Percentiles rank a stretch among this genome's conserved stretches.
These are phyloP conservation scores for Mycena sanguinolenta DNA, from an alignment of 768 basidiomycete genomes.

Conservation along the genomic window DNA sequence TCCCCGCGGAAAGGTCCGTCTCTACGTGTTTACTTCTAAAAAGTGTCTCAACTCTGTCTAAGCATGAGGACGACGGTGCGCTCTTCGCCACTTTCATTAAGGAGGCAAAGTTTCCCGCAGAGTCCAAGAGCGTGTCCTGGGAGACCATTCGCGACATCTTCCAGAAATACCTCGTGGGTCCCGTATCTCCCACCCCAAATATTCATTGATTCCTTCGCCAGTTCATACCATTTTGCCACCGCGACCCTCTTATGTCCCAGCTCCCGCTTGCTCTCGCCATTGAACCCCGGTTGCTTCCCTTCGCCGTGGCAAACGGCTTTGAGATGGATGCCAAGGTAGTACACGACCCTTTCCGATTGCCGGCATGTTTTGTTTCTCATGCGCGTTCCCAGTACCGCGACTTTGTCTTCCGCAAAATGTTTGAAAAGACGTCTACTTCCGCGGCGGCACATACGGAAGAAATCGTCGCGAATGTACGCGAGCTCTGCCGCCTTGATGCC, in stretches of 20 bases:
- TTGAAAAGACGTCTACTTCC: slow-evolving; percentile 67
- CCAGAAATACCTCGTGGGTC: slow-evolving; percentile 75
- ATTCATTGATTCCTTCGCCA: slow-evolving; percentile 45
- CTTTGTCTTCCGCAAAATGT: slow-evolving; percentile 91
- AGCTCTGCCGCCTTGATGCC: slow-evolving; percentile 77
- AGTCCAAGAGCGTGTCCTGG: slow-evolving; percentile 70
- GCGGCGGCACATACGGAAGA: slow-evolving; percentile 70
- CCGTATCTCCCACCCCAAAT: slow-evolving; percentile 30
- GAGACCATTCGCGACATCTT: slow-evolving; percentile 76
- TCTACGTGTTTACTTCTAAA: background rate
- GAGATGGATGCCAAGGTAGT: slow-evolving; percentile 80
- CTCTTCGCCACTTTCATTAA: slow-evolving; percentile 76
- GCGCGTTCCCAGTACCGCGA: slow-evolving; percentile 72
- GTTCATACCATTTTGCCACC: slow-evolving; percentile 83
- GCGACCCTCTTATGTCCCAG: slow-evolving; percentile 86
- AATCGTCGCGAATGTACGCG: slow-evolving; percentile 78
- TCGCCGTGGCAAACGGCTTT: slow-evolving; percentile 81
- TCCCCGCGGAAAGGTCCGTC: slow-evolving; percentile 67
- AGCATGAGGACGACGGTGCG: slow-evolving; percentile 83
- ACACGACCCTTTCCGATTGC: slow-evolving; percentile 33
- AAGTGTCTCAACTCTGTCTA: background rate
- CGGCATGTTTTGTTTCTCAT: slow-evolving; percentile 14
- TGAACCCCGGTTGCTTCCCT: slow-evolving; percentile 80
- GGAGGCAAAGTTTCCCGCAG: slow-evolving; percentile 75
- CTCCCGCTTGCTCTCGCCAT: slow-evolving; percentile 83